A percentile compares a stretch with the other conserved stretches of the same genome.
phyloP scores from a whole-genome alignment of 2,329 filamentous ascomycete genomes.

The Albophoma yamanashiensis region DNA sequence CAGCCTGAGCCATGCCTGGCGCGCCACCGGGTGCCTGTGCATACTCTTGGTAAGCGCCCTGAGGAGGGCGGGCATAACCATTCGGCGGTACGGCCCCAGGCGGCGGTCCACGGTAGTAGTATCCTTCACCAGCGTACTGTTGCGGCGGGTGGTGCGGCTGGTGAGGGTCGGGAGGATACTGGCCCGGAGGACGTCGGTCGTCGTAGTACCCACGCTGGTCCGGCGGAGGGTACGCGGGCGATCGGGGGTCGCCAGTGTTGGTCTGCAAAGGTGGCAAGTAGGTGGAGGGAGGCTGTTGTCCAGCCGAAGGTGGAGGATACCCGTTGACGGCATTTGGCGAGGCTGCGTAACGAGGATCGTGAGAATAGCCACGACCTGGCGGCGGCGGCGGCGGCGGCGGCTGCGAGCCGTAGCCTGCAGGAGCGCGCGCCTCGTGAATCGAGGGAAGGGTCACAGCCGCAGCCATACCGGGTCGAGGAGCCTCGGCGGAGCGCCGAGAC shows the following conservation, averaged over 20 bases:
- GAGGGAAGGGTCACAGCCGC: slow-evolving; percentile 36
- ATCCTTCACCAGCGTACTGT: slow-evolving; percentile 21
- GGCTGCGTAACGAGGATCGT: slow-evolving; percentile 26
- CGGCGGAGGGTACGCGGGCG: slow-evolving; percentile 24
- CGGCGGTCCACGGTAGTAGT: slow-evolving; percentile 20
- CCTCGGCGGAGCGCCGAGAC: slow-evolving; percentile 6
- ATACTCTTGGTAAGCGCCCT: slow-evolving; percentile 23
- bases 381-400: slow-evolving; percentile 3
- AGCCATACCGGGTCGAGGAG: slow-evolving; percentile 26
- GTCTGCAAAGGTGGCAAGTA: slow-evolving; percentile 29
- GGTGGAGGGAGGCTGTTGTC: slow-evolving; percentile 16
- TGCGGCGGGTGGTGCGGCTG: not conserved
- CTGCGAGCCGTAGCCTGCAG: slow-evolving; percentile 17
- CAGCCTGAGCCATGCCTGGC: slow-evolving; percentile 35
- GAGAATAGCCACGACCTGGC: slow-evolving; percentile 18
- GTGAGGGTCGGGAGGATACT: slow-evolving; percentile 15
- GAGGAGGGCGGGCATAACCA: slow-evolving; percentile 13
- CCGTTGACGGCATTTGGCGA: slow-evolving; percentile 35
- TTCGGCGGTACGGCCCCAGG: slow-evolving; percentile 19
- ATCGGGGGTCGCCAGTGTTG: slow-evolving; percentile 19
- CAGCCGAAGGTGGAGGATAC: slow-evolving; percentile 29
- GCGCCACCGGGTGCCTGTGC: slow-evolving; percentile 18
- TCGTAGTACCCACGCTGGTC: slow-evolving; percentile 29
- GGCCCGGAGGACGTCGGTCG: slow-evolving; percentile 18
- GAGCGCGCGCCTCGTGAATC: slow-evolving; percentile 34